phyloP scores from a whole-genome alignment of 495 filamentous ascomycete genomes.

The Penicillium tannophilum region DNA sequence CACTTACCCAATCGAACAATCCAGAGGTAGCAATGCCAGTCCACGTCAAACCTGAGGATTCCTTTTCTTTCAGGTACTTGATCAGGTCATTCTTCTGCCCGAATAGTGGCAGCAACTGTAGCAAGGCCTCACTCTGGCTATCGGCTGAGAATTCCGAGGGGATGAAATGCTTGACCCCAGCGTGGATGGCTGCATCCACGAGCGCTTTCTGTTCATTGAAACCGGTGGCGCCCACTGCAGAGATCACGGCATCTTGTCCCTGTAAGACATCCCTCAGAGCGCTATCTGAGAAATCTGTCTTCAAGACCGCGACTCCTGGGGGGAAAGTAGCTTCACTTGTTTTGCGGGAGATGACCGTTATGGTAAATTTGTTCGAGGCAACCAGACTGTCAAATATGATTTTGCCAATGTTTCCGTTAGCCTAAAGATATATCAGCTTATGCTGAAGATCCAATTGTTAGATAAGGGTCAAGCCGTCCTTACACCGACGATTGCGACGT shows the following conservation, averaged over 20 bases:
- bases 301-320: conserved; percentile 41
- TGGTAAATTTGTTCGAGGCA: conserved; percentile 3
- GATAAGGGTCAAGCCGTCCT: no score
- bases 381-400: conserved; percentile 12
- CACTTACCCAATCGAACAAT: conserved; percentile 54
- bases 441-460: no score
- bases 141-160: conserved; percentile 31
- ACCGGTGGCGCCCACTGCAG: conserved; percentile 34
- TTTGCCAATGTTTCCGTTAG: conserved; percentile 12
- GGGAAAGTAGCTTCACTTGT: conserved; percentile 24
- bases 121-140: conserved; percentile 34
- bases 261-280: conserved; percentile 43
- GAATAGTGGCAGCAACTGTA: conserved; percentile 47
- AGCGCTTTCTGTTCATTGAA: conserved; percentile 46
- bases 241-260: conserved; percentile 53
- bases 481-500: no score
- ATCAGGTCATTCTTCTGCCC: conserved; percentile 44
- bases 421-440: conserved; percentile 2
- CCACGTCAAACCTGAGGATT: conserved; percentile 47
- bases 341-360: conserved; percentile 11
- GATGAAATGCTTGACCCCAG: conserved; percentile 50
- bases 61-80: conserved; percentile 49
- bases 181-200: conserved; percentile 61
- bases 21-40: conserved; percentile 49
- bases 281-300: conserved; percentile 65